Base-by-base conservation (phyloP, 257 asterid genomes). In the Avicennia marina region DNA sequence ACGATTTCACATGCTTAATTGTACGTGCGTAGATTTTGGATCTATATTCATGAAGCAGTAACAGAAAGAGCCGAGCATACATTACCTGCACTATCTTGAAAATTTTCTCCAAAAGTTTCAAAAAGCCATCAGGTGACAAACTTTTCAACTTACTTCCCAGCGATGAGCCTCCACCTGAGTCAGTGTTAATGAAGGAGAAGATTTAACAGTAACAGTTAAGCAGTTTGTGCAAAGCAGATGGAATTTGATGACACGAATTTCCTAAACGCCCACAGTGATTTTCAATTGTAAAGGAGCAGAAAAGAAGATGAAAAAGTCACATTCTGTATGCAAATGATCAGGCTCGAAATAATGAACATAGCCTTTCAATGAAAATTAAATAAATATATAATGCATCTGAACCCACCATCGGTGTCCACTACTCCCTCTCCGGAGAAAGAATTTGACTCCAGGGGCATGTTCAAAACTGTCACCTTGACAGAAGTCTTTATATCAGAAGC, bases 31-130 rank as follows among this genome's bases (percentile, higher is more conserved):
- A 64, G 33, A 52, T 61, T 63, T 57, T 65, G 53, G 38, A 57
- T 57, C 32, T 58, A 71, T 53, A 69, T 32, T 38, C 41, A 45
- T 44, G 58, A 51, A 49, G 11, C 64, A 47, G 50, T n/a, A 66
- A 43, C 55, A 61, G 53, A 66, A 68, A 63, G 36, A 50, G 55
- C 51, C 70, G 69, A 67, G 74, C 68, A 64, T 71, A 77, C 90
- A 72, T 85, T 91, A 93, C 98, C 97, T 78, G 96, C 65, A 93
- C 95, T 55, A 84, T 80, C 74, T 73, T 77, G 73, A 93, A 93
- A 68, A 93, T 76, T 65, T 80, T 95, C 72, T 78, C 81, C 82
- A 93, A 58, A 68, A 93, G 97, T 71, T 82, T 88, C 72, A 89
- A 81, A 74, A 93, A 93, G 71, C 95, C 64, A 65, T 88, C 95